Base-by-base conservation (phyloP, 2,329 filamentous ascomycete genomes). In the Sordariomycetes sp. region DNA sequence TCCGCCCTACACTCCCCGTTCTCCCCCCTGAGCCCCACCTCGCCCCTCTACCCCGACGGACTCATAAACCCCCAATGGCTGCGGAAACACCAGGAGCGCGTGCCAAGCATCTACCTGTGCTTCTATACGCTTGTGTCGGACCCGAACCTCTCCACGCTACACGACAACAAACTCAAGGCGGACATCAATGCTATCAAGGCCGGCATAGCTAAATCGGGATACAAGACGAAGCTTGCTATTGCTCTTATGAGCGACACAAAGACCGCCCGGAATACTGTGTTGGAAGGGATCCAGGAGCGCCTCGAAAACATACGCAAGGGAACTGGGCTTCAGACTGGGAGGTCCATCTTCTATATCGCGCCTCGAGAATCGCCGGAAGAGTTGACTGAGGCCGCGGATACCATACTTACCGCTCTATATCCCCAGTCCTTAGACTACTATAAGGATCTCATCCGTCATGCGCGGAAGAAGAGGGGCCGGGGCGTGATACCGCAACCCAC, bases 361-460 rank as follows among this genome's bases (percentile, higher is more conserved):
- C 84, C 88, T 0, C 83, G 87, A 64, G 84, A 86, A 8, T 87
- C 89, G 4, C 74, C 79, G 2, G 79, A 82, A 1, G 90, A 96
- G 66, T 73, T 95, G 24, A 80, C 84, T 60, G 82, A 85, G 8
- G 90, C 93, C 62, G 84, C 88, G 0, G 83, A 87, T 58, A 87
- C 82, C 56, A 81, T 96, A 48, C 76, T 97, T 53, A 76, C 82
- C 1, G 81, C 86, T 1, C 71, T 97, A 52, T 90, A 93, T 60
- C 83, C 86, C 1, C 77, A 85, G 22, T 85, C 89, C 22, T 76
- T 93, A 53, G 94, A 99, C 65, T 96, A 97, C 71, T 97, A 97
- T 70, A 81, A 92, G 53, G 93, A 99, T 65, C 79, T 97, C 14
- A 91, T 90, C n/a, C 92, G 96, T 60, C 93, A 96, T 75, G 81